Conservation (phyloP, 2,329 filamentous ascomycete species). For the Stagonosporopsis rhizophila region DNA sequence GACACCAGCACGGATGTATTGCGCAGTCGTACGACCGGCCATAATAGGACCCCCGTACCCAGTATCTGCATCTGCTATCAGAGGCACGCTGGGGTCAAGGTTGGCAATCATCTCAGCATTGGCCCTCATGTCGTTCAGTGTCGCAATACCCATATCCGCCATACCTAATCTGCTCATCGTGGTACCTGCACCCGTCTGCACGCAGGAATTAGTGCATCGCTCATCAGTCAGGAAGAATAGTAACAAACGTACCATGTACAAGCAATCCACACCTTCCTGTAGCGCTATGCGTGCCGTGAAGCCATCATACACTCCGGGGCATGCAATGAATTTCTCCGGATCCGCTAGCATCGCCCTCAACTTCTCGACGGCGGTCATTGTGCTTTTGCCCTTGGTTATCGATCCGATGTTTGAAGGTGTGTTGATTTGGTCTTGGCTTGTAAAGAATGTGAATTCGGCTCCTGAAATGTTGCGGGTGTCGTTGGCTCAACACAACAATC, state of each 20-base stretch:
- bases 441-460: neutral
- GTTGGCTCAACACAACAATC: conserved; percentile 7
- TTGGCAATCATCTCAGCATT: conserved; percentile 72
- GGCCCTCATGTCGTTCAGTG: conserved; percentile 67
- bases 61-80: conserved; percentile 69
- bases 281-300: conserved; percentile 70
- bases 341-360: conserved; percentile 43
- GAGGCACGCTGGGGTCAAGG: conserved; percentile 61
- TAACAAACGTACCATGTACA: conserved; percentile 67
- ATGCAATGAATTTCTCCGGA: conserved; percentile 56
- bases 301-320: conserved; percentile 73
- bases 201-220: neutral
- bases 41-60: conserved; percentile 57
- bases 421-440: neutral
- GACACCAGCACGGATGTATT: conserved; percentile 63
- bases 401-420: conserved; percentile 17
- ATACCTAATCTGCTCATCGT: conserved; percentile 66
- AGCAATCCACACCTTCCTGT: conserved; percentile 66
- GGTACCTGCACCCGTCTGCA: conserved; percentile 68
- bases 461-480: conserved; percentile 1
- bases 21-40: conserved; percentile 61
- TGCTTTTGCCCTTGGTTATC: conserved; percentile 16
- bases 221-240: neutral
- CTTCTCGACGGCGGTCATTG: conserved; percentile 38
- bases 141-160: conserved; percentile 69